Conservation (phyloP, 169 alveolate genomes). For the Plasmodium vinckei region DNA sequence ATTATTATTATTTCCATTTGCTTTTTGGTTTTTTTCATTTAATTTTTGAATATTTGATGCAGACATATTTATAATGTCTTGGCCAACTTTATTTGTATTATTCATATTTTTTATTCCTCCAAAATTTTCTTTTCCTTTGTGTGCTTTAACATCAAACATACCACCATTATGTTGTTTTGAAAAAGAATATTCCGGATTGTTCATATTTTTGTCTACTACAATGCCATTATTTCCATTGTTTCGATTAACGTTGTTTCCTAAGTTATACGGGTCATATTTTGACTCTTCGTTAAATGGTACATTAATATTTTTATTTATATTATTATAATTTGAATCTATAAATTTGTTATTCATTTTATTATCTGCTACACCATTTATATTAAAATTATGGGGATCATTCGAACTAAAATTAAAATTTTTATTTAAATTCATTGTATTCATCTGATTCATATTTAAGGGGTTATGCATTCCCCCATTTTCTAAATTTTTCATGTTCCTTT, state of each 20-base stretch:
- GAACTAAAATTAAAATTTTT: slow-evolving; percentile 14
- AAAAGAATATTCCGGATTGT: slow-evolving; percentile 15
- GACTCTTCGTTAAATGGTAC: slow-evolving; percentile 29
- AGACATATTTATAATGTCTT: slow-evolving; percentile 15
- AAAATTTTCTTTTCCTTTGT: slow-evolving; percentile 23
- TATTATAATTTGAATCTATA: slow-evolving; percentile 22
- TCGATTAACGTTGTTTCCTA: background rate
- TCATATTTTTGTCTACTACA: background rate
- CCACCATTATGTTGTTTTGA: background rate
- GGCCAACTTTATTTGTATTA: slow-evolving; percentile 11
- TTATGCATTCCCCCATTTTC: slow-evolving; percentile 15
- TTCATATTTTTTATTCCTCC: slow-evolving; percentile 16
- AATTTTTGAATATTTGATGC: slow-evolving; percentile 5
- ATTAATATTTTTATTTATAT: slow-evolving; percentile 26
- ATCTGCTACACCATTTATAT: slow-evolving; percentile 7
- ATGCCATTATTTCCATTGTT: slow-evolving; percentile 4
- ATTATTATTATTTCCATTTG: background rate
- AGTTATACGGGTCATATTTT: slow-evolving; percentile 15
- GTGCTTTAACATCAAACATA: slow-evolving; percentile 16
- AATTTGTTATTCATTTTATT: slow-evolving; percentile 12
- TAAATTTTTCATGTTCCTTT: slow-evolving; percentile 9
- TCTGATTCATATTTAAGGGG: slow-evolving; percentile 12
- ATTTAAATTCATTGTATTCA: slow-evolving; percentile 32
- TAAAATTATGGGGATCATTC: slow-evolving; percentile 22
- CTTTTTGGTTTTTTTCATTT: slow-evolving; percentile 15